A percentile compares a stretch with the other conserved stretches of the same genome.
phyloP scores from a whole-genome alignment of 352 stramenopile species.

The Blastocystis sp. region DNA sequence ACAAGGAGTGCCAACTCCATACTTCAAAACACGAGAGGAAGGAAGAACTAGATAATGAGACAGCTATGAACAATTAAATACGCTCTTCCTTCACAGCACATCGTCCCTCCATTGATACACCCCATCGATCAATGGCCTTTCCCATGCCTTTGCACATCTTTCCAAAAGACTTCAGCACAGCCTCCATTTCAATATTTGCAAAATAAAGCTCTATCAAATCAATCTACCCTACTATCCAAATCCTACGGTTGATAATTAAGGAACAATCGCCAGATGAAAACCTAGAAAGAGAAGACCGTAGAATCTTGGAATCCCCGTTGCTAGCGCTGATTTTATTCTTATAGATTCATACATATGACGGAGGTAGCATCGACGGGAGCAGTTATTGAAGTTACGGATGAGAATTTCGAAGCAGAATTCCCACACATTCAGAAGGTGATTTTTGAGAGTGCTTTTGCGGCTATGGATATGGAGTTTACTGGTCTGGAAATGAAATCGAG shows the following conservation, averaged over 20 bases:
- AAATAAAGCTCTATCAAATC: not conserved
- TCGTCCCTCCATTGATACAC: slow-evolving; percentile 41
- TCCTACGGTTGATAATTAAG: slow-evolving; percentile 29
- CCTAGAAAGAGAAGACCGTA: not conserved
- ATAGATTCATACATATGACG: not conserved
- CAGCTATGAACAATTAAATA: not conserved
- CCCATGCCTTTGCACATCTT: slow-evolving; percentile 60
- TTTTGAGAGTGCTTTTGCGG: slow-evolving; percentile 34
- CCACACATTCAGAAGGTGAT: slow-evolving; percentile 35
- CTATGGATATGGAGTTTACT: slow-evolving; percentile 57
- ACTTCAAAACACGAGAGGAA: slow-evolving; percentile 50
- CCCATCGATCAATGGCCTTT: slow-evolving; percentile 55
- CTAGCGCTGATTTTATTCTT: not conserved
- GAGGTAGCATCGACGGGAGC: not conserved
- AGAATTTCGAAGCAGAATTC: slow-evolving; percentile 45
- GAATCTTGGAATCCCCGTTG: not conserved
- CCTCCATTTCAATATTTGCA: slow-evolving; percentile 18
- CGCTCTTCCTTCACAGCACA: slow-evolving; percentile 43
- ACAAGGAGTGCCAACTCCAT: slow-evolving; percentile 19
- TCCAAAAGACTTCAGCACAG: slow-evolving; percentile 60
- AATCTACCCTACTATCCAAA: not conserved
- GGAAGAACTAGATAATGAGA: slow-evolving; percentile 24
- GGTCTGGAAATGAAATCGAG: slow-evolving; percentile 7
- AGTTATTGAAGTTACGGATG: slow-evolving; percentile 49
- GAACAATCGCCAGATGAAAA: not conserved